Conservation (phyloP, 2,329 filamentous ascomycete species). For the Rutstroemia sp. region DNA sequence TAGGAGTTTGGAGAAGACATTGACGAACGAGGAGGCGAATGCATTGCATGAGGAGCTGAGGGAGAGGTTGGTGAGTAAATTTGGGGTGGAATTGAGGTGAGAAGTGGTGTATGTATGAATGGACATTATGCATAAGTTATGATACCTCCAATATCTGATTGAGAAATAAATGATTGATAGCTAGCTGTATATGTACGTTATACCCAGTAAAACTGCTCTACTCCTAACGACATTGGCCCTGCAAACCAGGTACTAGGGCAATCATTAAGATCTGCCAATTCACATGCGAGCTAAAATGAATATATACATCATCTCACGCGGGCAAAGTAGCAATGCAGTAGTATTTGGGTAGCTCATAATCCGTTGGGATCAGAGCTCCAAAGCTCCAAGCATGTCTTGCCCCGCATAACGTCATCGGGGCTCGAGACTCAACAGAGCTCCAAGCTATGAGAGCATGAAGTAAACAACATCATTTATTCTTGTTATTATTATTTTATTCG, state of each 20-base stretch:
- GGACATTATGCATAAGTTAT: background rate
- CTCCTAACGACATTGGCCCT: too few species aligned
- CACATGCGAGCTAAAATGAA: too few species aligned
- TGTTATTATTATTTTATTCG: background rate
- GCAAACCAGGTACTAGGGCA: too few species aligned
- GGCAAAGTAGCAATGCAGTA: too few species aligned
- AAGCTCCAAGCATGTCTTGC: background rate
- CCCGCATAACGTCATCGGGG: background rate
- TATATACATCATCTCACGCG: too few species aligned
- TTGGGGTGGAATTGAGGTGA: conserved; percentile 74
- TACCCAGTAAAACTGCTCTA: too few species aligned
- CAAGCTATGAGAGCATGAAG: too few species aligned
- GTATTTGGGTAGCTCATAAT: too few species aligned
- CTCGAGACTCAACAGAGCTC: background rate
- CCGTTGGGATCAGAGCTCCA: too few species aligned
- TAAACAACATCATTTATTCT: too few species aligned
- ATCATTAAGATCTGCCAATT: too few species aligned
- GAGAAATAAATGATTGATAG: background rate
- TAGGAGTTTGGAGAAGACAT: conserved; percentile 80
- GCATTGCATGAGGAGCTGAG: conserved; percentile 63
- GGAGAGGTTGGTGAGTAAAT: conserved; percentile 54
- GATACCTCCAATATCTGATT: background rate
- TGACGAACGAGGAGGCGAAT: conserved; percentile 79
- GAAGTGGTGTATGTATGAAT: background rate
- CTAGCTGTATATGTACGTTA: background rate